Conservation (phyloP, 2,329 filamentous ascomycete genomes). For the Furcasterigmium sp. region DNA sequence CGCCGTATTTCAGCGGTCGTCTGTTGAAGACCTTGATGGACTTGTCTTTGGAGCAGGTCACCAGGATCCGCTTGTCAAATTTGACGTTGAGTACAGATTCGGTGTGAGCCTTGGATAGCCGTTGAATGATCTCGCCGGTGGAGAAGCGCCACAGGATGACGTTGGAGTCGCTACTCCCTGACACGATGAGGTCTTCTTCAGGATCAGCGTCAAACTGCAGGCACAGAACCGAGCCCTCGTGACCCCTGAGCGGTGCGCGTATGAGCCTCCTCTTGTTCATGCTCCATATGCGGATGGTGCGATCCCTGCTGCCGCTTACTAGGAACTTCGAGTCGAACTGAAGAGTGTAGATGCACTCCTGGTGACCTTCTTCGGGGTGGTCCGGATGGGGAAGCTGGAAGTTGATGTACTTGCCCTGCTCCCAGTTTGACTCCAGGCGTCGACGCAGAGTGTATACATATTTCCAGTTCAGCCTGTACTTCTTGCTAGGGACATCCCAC, state of each 20-base stretch:
- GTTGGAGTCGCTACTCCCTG: constrained; percentile 86
- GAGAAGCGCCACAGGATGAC: constrained; percentile 93
- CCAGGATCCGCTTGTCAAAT: constrained; percentile 85
- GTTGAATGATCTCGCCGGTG: constrained; percentile 76
- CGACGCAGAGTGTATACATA: constrained; percentile 86
- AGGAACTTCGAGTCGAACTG: constrained; percentile 83
- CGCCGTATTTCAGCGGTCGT: constrained; percentile 55
- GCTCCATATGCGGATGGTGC: constrained; percentile 85
- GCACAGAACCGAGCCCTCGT: constrained; percentile 84
- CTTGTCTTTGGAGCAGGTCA: constrained; percentile 97
- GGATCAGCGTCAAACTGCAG: constrained; percentile 89
- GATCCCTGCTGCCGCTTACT: constrained; percentile 89
- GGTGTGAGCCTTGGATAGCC: constrained; percentile 69
- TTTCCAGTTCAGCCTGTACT: constrained; percentile 79
- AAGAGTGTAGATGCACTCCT: constrained; percentile 90
- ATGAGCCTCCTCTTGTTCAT: constrained; percentile 75
- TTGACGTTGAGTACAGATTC: constrained; percentile 92
- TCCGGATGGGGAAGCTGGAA: constrained; percentile 88
- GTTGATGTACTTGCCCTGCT: constrained; percentile 71
- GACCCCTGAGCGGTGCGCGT: constrained; percentile 67
- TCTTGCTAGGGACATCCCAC: constrained; percentile 41
- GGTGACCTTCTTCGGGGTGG: constrained; percentile 75
- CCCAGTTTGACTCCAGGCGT: constrained; percentile 87
- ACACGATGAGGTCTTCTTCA: constrained; percentile 87
- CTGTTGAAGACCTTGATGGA: constrained; percentile 96